Conservation (phyloP, 2,329 filamentous ascomycete species). For the Daldinia sp. region DNA sequence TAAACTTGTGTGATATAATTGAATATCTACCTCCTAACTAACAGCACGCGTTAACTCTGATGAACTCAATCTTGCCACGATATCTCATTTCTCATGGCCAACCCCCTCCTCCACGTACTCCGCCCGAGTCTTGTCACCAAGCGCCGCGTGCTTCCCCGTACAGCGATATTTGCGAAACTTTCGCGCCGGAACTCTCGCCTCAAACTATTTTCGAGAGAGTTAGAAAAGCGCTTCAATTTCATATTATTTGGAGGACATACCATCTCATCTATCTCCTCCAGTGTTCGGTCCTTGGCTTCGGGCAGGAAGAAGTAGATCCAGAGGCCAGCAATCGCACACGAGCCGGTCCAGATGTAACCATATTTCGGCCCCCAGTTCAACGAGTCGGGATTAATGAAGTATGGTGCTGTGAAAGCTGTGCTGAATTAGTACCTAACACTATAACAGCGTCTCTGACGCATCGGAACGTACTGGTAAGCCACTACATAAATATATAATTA, state of each 20-base stretch:
- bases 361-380: conserved; percentile 67
- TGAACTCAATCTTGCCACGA: not conserved
- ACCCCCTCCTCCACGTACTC: conserved; percentile 33
- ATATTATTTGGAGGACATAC: conserved; percentile 40
- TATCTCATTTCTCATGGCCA: not conserved
- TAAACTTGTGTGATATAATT: no score
- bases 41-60: no score
- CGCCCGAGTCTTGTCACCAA: conserved; percentile 37
- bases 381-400: conserved; percentile 64
- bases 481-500: conserved; percentile 41
- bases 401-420: conserved; percentile 61
- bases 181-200: conserved; percentile 48
- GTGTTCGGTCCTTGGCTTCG: conserved; percentile 61
- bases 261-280: conserved; percentile 66
- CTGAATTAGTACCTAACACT: not conserved
- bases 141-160: conserved; percentile 42
- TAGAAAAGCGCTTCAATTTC: not conserved
- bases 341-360: conserved; percentile 62
- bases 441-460: not conserved
- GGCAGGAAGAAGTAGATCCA: conserved; percentile 61
- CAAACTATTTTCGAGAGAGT: conserved; percentile 43
- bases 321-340: conserved; percentile 45
- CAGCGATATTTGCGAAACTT: conserved; percentile 50
- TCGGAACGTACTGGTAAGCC: conserved; percentile 54
- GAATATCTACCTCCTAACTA: no score